phyloP scores from a whole-genome alignment of 257 asterid genomes.

The Cinchona pubescens region DNA sequence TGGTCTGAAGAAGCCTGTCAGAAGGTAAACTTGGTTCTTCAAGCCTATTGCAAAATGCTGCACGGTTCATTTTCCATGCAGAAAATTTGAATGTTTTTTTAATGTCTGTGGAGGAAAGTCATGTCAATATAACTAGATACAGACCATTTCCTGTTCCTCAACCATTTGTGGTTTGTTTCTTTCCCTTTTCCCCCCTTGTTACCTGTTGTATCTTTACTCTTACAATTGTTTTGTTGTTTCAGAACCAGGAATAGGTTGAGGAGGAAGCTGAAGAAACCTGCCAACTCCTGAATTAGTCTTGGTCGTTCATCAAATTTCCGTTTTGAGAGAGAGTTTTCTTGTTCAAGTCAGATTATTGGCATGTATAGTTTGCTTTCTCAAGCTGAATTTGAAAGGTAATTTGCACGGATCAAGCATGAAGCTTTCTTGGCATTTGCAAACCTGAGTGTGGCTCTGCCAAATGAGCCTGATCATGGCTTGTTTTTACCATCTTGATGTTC shows the following conservation, averaged over 20 bases:
- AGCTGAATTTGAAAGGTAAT: too few species aligned
- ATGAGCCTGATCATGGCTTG: background rate
- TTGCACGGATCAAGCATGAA: background rate
- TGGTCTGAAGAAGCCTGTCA: slow-evolving; percentile 52
- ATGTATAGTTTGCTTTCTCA: background rate
- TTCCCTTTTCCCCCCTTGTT: background rate
- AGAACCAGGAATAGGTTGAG: slow-evolving; percentile 49
- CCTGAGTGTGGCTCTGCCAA: background rate
- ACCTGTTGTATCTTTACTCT: background rate
- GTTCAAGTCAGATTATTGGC: background rate
- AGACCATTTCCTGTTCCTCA: background rate
- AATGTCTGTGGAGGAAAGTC: background rate
- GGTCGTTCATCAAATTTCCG: background rate
- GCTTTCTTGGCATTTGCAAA: background rate
- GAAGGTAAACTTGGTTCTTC: slow-evolving; percentile 47
- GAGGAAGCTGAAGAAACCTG: slow-evolving; percentile 43
- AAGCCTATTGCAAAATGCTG: background rate
- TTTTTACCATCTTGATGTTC: background rate
- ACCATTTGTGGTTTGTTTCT: background rate
- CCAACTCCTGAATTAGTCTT: slow-evolving; percentile 26
- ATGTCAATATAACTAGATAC: too few species aligned
- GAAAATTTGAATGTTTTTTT: background rate
- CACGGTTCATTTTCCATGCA: background rate
- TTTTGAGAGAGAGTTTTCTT: background rate
- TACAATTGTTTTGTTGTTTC: slow-evolving; percentile 1